Evolutionary conservation across 1,284 basidiomycete genomes (phyloP), one percentile per base, ranked within the genome.

Genomic region (Apiotrichum domesticum): DNA sequence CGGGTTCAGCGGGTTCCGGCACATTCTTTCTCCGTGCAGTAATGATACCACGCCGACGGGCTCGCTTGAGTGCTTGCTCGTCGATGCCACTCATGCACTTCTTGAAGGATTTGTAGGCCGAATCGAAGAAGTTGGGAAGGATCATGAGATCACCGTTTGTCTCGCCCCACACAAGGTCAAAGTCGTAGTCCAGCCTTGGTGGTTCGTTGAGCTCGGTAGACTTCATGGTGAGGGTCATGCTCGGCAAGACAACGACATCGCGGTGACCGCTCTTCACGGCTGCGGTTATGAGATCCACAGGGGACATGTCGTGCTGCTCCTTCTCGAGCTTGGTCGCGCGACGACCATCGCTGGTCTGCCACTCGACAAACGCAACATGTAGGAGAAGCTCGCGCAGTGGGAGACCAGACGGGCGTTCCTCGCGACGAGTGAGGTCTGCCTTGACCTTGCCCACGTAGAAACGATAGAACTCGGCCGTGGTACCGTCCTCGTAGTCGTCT

Each of bases 91-190:
- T 53, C n/a, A 67, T 49, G n/a, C 73, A 61, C 40, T 66, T 63
- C 13, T 63, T 55, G 61, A 75, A 69, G 3, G 67, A 65, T 34
- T 58, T 59, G 46, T 59, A 64, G 6, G 71, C 69, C 8, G 66
- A 58, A 35, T 69, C 65, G 59, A 72, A 71, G 57, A 73, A 72
- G 52, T 67, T 68, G 15, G 73, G 72, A 32, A 69, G 54, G 53
- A 75, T 66, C 32, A 66, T 62, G 42, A 75, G 57, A 56, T 75
- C 72, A 9, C 66, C 71, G 51, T 73, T 66, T 7, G 67, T 68
- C 46, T 67, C 59, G 13, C 72, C 71, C 71, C 73, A 73, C 1
- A 63, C 45, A 3, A 75, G 58, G 44, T 67, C 66, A 54, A 73
- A 75, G 60, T 74, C 69, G 57, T 72, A 73, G 11, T 70, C 63